These are phyloP conservation scores for Viola odorata DNA, from an alignment of 345 rosid species.

Conservation along the genomic window DNA sequence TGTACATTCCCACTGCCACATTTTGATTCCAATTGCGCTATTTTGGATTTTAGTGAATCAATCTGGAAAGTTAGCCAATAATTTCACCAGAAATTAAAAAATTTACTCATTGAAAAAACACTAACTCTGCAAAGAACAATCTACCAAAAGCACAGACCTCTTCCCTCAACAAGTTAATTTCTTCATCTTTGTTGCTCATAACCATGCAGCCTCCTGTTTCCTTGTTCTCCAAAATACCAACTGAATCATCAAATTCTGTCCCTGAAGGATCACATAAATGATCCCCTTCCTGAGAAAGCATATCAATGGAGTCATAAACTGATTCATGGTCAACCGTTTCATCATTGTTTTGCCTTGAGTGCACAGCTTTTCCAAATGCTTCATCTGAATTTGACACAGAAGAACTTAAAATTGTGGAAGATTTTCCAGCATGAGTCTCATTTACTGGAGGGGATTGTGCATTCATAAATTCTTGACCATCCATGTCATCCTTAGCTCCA, in stretches of 20 bases:
- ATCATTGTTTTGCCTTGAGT: slow-evolving; percentile 22
- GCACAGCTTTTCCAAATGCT: slow-evolving; percentile 9
- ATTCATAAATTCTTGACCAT: slow-evolving; percentile 26
- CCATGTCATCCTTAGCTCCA: slow-evolving; percentile 19
- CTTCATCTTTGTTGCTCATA: slow-evolving; percentile 28
- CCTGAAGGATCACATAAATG: slow-evolving; percentile 27
- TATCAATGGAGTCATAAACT: slow-evolving; percentile 20
- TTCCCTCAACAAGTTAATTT: slow-evolving; percentile 42
- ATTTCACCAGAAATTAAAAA: neutral
- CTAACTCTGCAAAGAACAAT: slow-evolving; percentile 1
- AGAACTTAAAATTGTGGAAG: slow-evolving; percentile 20
- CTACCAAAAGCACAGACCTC: slow-evolving; percentile 42
- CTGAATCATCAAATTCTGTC: slow-evolving; percentile 17
- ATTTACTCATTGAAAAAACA: neutral
- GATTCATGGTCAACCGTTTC: slow-evolving; percentile 26
- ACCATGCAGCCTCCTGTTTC: slow-evolving; percentile 22
- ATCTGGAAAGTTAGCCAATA: slow-evolving; percentile 42
- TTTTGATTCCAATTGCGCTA: slow-evolving; percentile 54
- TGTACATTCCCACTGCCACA: slow-evolving; percentile 20
- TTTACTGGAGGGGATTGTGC: slow-evolving; percentile 20
- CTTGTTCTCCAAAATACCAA: slow-evolving; percentile 26
- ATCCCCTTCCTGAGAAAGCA: slow-evolving; percentile 21
- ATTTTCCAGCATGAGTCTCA: slow-evolving; percentile 26
- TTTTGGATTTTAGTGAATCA: slow-evolving; percentile 51
- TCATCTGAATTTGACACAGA: slow-evolving; percentile 25